Conservation (phyloP, 305 asterid genomes). For the Andrographis paniculata region DNA sequence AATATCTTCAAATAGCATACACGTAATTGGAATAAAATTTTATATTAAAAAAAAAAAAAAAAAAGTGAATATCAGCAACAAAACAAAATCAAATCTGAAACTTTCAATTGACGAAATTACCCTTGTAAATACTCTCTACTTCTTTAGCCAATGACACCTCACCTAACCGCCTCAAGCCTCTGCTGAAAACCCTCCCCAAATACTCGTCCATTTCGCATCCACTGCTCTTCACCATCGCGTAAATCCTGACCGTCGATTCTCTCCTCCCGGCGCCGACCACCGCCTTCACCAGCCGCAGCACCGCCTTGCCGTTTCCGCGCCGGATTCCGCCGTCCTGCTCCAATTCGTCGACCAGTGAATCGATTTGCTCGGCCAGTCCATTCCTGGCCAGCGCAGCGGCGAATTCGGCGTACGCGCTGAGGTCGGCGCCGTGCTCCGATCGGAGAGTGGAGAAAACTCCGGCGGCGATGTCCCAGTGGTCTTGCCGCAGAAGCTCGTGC, state of each 20-base stretch:
- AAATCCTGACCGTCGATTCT: slow-evolving; percentile 68
- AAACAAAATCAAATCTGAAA: too few species aligned
- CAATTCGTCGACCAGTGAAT: slow-evolving; percentile 37
- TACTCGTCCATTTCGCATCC: slow-evolving; percentile 63
- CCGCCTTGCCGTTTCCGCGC: slow-evolving; percentile 44
- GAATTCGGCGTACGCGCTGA: slow-evolving; percentile 53
- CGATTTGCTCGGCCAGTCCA: slow-evolving; percentile 50
- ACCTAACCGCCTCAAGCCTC: slow-evolving; percentile 66
- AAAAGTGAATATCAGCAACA: too few species aligned
- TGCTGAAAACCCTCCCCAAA: slow-evolving; percentile 64
- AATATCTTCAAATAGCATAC: too few species aligned
- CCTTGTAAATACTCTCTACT: slow-evolving; percentile 39
- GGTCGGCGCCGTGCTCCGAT: slow-evolving; percentile 56
- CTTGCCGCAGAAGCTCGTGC: slow-evolving; percentile 81
- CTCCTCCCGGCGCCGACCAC: slow-evolving; percentile 52
- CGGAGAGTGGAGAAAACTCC: slow-evolving; percentile 50
- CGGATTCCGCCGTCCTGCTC: slow-evolving; percentile 39
- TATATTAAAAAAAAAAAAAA: too few species aligned
- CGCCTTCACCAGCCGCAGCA: slow-evolving; percentile 60
- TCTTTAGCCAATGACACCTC: slow-evolving; percentile 58
- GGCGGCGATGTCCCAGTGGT: slow-evolving; percentile 51
- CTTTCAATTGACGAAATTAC: slow-evolving; percentile 30
- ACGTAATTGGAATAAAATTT: too few species aligned
- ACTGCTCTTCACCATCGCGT: slow-evolving; percentile 55
- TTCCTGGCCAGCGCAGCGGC: slow-evolving; percentile 42